These are phyloP conservation scores for Psilocybe sp. DNA, from an alignment of 768 basidiomycete species.

Conservation along the genomic window DNA sequence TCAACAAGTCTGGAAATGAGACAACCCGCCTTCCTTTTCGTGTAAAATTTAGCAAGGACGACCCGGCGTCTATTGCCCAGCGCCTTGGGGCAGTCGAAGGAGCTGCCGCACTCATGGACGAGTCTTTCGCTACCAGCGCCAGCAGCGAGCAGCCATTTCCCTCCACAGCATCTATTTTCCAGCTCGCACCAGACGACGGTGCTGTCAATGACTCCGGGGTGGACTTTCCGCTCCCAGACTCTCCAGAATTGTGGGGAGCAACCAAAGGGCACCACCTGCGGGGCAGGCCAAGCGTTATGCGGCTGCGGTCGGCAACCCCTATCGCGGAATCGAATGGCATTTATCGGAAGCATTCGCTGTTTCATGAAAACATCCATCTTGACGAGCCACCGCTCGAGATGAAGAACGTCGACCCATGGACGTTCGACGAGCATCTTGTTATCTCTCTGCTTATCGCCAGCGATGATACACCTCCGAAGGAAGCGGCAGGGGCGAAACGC, in stretches of 20 bases:
- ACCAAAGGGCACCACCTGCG: background rate
- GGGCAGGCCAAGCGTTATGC: background rate
- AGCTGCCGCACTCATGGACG: too few species aligned
- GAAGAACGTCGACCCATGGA: constrained; percentile 6
- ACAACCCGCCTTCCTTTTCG: too few species aligned
- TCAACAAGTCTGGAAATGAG: too few species aligned
- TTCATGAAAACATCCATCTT: background rate
- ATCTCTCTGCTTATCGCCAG: constrained; percentile 19
- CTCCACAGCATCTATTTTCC: constrained; percentile 10
- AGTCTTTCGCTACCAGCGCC: background rate
- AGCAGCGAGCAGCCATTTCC: constrained; percentile 12
- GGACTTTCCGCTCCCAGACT: constrained; percentile 6
- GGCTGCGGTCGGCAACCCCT: background rate
- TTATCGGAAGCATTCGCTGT: background rate
- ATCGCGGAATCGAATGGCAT: background rate
- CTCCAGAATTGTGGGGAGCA: constrained; percentile 2
- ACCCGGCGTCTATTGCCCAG: too few species aligned
- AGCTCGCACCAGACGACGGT: background rate
- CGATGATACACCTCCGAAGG: constrained; percentile 6
- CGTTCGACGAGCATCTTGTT: constrained; percentile 20
- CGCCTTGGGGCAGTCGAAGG: too few species aligned
- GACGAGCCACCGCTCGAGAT: background rate
- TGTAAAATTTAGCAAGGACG: too few species aligned
- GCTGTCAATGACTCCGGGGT: constrained; percentile 17
- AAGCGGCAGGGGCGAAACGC: background rate